Percentiles rank a stretch among this genome's conserved stretches.
These are phyloP conservation scores for Claviceps sp. DNA, from an alignment of 2,329 filamentous ascomycete species.

Conservation along the genomic window DNA sequence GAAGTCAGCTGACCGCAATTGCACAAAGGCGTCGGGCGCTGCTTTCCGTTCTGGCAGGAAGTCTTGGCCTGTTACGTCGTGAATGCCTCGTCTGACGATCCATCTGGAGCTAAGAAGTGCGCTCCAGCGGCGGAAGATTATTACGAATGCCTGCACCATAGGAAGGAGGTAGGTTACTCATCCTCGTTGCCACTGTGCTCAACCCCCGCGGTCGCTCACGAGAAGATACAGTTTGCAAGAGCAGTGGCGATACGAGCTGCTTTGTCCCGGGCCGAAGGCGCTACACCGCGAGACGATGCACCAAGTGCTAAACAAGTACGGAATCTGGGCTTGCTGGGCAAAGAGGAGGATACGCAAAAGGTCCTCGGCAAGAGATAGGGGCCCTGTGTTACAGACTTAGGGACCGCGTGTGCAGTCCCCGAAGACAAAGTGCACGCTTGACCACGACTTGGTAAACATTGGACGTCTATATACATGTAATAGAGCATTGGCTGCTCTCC, in stretches of 20 bases:
- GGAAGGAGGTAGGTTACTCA: slow-evolving; percentile 69
- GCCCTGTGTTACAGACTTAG: background rate
- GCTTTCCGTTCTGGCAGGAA: slow-evolving; percentile 99
- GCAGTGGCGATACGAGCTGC: slow-evolving; percentile 68
- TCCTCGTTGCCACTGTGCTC: background rate
- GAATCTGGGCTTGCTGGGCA: slow-evolving; percentile 70
- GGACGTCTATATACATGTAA: background rate
- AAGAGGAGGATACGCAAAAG: slow-evolving; percentile 65
- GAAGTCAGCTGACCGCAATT: slow-evolving; percentile 11
- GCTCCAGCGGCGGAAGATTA: slow-evolving; percentile 81
- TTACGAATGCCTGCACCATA: slow-evolving; percentile 97
- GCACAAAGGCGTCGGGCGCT: slow-evolving; percentile 51
- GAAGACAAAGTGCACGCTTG: background rate
- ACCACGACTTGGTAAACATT: background rate
- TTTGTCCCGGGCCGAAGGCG: slow-evolving; percentile 66
- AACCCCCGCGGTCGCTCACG: slow-evolving; percentile 8
- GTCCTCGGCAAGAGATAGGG: slow-evolving; percentile 28
- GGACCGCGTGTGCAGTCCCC: background rate
- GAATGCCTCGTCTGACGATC: slow-evolving; percentile 70
- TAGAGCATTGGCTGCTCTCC: background rate
- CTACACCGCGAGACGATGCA: slow-evolving; percentile 64
- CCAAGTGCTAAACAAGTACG: slow-evolving; percentile 79
- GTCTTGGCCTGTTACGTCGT: slow-evolving; percentile 96
- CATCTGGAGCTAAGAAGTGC: slow-evolving; percentile 79
- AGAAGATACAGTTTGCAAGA: slow-evolving; percentile 52